Conservation (phyloP, 257 asterid genomes). For the Penstemon eatonii region DNA sequence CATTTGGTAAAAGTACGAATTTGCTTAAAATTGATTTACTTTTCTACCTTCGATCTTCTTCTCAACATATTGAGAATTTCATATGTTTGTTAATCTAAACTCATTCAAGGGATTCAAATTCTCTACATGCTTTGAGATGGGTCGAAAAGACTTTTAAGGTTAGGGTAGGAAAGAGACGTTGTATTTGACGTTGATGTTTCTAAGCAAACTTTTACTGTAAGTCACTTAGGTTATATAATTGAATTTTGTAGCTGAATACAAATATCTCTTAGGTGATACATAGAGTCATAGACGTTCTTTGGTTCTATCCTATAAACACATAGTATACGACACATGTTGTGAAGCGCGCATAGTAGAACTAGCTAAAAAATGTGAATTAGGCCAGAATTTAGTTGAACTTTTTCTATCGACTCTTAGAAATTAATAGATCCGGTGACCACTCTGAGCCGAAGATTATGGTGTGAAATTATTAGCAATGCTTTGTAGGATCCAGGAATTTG, state of each 20-base stretch:
- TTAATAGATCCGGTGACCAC: not conserved
- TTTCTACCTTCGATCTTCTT: not conserved
- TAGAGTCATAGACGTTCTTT: not conserved
- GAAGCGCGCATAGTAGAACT: not conserved
- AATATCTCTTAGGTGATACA: not conserved
- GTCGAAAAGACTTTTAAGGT: not conserved
- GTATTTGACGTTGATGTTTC: no score
- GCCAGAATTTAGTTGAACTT: not conserved
- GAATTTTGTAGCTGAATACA: not conserved
- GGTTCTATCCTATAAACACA: not conserved
- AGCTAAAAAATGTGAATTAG: not conserved
- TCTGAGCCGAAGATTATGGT: not conserved
- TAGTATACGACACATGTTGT: not conserved
- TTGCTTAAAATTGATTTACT: conserved; percentile 1
- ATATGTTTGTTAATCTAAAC: not conserved
- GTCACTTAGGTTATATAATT: not conserved
- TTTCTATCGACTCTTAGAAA: not conserved
- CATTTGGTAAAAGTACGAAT: not conserved
- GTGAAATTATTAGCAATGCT: not conserved
- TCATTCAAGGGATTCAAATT: not conserved
- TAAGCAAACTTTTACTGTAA: no score
- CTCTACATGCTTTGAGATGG: conserved; percentile 8
- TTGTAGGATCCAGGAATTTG: not conserved
- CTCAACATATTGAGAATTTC: not conserved
- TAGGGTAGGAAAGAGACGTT: not conserved